Conservation (phyloP, 148 eudicot genomes). For the Drosera capensis region DNA sequence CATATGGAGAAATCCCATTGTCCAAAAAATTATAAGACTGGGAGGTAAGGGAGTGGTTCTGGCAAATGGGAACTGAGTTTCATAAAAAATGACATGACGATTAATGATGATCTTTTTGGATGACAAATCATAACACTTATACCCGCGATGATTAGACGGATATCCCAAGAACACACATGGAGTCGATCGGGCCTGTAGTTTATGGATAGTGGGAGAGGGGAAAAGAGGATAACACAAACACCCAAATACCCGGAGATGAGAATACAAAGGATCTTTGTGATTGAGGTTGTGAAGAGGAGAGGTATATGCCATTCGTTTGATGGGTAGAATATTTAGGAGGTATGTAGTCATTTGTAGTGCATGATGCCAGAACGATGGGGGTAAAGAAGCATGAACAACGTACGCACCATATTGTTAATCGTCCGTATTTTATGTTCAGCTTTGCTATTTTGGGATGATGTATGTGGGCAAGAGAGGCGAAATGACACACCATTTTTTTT, state of each 20-base stretch:
- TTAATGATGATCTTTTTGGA: neutral
- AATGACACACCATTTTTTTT: constrained; percentile 3
- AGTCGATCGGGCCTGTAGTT: neutral
- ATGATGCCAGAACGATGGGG: constrained; percentile 7
- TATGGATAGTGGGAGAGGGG: neutral
- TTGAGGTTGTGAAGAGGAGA: neutral
- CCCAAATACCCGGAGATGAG: constrained; percentile 1
- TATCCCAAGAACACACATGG: neutral
- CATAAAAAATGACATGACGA: too few species aligned
- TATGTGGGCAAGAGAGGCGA: constrained; percentile 11
- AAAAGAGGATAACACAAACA: neutral
- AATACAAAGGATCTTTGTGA: neutral
- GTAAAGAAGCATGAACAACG: constrained; percentile 7
- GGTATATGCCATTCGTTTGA: neutral
- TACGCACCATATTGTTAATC: constrained; percentile 8
- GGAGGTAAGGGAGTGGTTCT: too few species aligned
- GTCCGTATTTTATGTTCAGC: constrained; percentile 8
- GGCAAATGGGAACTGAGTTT: too few species aligned
- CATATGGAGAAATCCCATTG: neutral
- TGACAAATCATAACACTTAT: neutral
- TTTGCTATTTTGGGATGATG: constrained; percentile 14
- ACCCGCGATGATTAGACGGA: neutral
- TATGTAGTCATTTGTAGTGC: constrained; percentile 6
- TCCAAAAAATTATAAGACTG: neutral
- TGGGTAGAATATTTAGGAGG: constrained; percentile 8